Evolutionary conservation across 2,329 filamentous ascomycete species (phyloP).

Genomic region (Paecilomyces sp.): DNA sequence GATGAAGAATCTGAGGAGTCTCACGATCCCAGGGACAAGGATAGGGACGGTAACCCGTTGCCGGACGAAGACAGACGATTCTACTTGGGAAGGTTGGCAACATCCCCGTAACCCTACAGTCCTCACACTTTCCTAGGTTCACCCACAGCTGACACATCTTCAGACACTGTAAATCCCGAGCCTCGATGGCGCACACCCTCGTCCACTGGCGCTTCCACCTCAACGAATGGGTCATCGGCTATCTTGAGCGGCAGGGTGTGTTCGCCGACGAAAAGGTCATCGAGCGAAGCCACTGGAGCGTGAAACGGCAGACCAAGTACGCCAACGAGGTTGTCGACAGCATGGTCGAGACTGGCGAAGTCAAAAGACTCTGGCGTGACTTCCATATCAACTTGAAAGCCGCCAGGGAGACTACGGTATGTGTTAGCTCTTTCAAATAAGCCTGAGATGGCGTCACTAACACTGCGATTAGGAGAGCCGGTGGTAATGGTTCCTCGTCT

Average conservation of each 20-base stretch:
- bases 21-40: slow-evolving; percentile 26
- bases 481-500: slow-evolving; percentile 1
- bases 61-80: slow-evolving; percentile 41
- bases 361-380: slow-evolving; percentile 56
- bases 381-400: slow-evolving; percentile 58
- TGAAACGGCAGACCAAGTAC: slow-evolving; percentile 51
- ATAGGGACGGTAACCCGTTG: slow-evolving; percentile 40
- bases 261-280: slow-evolving; percentile 52
- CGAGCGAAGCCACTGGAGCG: slow-evolving; percentile 54
- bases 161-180: slow-evolving; percentile 55
- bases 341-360: slow-evolving; percentile 55
- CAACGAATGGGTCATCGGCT: slow-evolving; percentile 62
- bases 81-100: slow-evolving; percentile 44
- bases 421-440: slow-evolving; percentile 2
- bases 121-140: background rate
- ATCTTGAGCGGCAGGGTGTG: slow-evolving; percentile 53
- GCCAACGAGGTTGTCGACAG: slow-evolving; percentile 57
- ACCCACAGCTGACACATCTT: background rate
- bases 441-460: background rate
- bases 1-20: slow-evolving; percentile 29
- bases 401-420: slow-evolving; percentile 46
- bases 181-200: slow-evolving; percentile 62
- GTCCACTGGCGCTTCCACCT: slow-evolving; percentile 70
- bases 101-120: background rate
- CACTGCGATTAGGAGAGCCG: slow-evolving; percentile 4